Conservation (phyloP, 768 basidiomycete species). For the Pleurotus giganteus region DNA sequence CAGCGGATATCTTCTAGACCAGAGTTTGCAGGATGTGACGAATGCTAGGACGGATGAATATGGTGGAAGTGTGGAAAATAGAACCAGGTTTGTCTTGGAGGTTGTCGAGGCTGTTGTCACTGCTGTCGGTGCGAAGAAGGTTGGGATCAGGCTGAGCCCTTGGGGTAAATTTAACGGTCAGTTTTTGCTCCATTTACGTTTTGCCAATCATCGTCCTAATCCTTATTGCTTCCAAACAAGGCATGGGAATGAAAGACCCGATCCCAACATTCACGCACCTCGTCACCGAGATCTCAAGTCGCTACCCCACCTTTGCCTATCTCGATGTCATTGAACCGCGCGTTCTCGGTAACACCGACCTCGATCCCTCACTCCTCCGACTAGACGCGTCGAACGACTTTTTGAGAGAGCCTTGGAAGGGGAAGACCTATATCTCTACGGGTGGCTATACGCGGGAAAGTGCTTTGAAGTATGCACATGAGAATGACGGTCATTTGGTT, state of each 20-base stretch:
- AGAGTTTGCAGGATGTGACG: slow-evolving; percentile 47
- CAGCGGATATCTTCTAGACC: slow-evolving; percentile 42
- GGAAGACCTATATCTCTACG: slow-evolving; percentile 23
- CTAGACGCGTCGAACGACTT: slow-evolving; percentile 22
- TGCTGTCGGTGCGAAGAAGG: too few relatives aligned
- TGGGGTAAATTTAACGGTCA: too few relatives aligned
- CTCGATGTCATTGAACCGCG: slow-evolving; percentile 35
- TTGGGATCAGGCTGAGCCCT: too few relatives aligned
- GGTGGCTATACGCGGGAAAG: slow-evolving; percentile 27
- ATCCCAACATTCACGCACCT: slow-evolving; percentile 32
- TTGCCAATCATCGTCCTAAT: too few relatives aligned
- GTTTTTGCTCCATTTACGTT: too few relatives aligned
- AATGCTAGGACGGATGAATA: slow-evolving; percentile 57
- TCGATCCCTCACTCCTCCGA: neutral
- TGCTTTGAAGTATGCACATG: slow-evolving; percentile 25
- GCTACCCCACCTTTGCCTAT: slow-evolving; percentile 37
- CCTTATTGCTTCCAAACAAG: too few relatives aligned
- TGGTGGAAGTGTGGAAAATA: slow-evolving; percentile 59
- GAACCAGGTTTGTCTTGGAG: slow-evolving; percentile 53
- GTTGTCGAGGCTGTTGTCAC: slow-evolving; percentile 40
- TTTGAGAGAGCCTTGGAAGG: slow-evolving; percentile 20
- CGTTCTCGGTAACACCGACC: slow-evolving; percentile 13
- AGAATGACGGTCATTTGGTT: neutral
- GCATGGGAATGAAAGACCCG: slow-evolving; percentile 31
- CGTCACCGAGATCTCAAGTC: slow-evolving; percentile 20